A percentile compares a stretch with the other conserved stretches of the same genome.
These are phyloP conservation scores for Boletus fagicola DNA, from an alignment of 768 basidiomycete genomes.

Conservation along the genomic window DNA sequence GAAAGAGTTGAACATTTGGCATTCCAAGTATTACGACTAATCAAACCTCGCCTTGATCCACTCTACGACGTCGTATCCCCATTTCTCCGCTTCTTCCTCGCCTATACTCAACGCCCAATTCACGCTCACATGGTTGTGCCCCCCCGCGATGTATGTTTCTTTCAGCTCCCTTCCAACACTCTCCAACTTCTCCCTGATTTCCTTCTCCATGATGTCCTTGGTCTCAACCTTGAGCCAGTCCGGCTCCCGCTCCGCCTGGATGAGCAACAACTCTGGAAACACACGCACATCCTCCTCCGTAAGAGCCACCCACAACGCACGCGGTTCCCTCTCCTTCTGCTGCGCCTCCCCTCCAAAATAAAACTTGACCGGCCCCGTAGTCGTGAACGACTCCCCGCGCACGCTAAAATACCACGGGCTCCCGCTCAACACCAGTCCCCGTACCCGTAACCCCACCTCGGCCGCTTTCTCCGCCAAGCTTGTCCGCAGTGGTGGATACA, in stretches of 20 bases:
- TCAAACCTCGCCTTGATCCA: constrained; percentile 32
- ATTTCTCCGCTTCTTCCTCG: constrained; percentile 58
- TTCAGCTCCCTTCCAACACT: constrained; percentile 17
- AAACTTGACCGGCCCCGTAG: constrained; percentile 23
- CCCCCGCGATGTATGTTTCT: constrained; percentile 39
- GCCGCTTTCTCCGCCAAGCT: constrained; percentile 30
- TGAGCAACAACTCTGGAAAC: constrained; percentile 48
- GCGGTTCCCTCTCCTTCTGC: constrained; percentile 42
- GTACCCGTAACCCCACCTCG: constrained; percentile 32
- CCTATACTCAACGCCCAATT: constrained; percentile 51
- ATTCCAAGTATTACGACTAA: constrained; percentile 11
- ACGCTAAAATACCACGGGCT: constrained; percentile 43
- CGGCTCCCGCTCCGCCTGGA: constrained; percentile 56
- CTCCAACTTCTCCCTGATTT: constrained; percentile 38
- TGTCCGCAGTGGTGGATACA: constrained; percentile 32
- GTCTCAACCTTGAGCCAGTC: constrained; percentile 38
- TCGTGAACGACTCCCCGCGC: constrained; percentile 26
- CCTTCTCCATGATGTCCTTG: constrained; percentile 38
- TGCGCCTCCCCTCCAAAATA: constrained; percentile 41
- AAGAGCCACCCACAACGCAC: constrained; percentile 40
- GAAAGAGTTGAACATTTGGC: not conserved
- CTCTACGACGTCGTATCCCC: constrained; percentile 48
- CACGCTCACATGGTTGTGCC: constrained; percentile 65
- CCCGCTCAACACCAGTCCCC: constrained; percentile 46
- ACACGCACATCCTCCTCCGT: constrained; percentile 33